A percentile compares a stretch with the other conserved stretches of the same genome.
phyloP scores from a whole-genome alignment of 2,329 filamentous ascomycete species.

The Biscogniauxia marginata region DNA sequence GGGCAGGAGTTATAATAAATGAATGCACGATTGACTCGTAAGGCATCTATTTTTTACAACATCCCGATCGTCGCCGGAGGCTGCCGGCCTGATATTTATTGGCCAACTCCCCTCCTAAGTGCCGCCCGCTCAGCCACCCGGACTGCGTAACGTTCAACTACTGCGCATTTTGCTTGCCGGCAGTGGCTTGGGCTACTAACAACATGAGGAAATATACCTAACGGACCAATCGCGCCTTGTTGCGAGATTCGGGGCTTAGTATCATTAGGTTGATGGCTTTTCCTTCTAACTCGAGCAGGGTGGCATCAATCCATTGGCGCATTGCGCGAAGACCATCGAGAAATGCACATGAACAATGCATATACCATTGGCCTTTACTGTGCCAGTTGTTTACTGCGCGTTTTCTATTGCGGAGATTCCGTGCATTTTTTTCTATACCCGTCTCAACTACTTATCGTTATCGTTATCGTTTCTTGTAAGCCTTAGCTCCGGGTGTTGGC shows the following conservation, averaged over 20 bases:
- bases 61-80: not conserved
- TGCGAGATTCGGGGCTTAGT: too few species aligned
- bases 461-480: not conserved
- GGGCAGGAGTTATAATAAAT: too few species aligned
- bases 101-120: not conserved
- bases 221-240: too few species aligned
- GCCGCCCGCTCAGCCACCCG: not conserved
- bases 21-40: too few species aligned
- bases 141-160: not conserved
- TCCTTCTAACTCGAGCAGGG: not conserved
- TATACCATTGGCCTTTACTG: not conserved
- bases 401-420: not conserved
- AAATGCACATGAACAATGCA: not conserved
- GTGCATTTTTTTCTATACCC: not conserved
- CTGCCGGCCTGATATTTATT: not conserved
- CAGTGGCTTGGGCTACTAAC: not conserved
- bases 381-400: not conserved
- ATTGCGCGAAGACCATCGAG: not conserved
- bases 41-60: too few species aligned
- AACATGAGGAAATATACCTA: too few species aligned
- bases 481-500: slow-evolving; percentile 57
- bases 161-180: not conserved
- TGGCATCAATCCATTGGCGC: not conserved
- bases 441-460: not conserved
- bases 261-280: too few species aligned